phyloP scores from a whole-genome alignment of 2,329 filamentous ascomycete genomes.

The Pseudocercospora cruenta region DNA sequence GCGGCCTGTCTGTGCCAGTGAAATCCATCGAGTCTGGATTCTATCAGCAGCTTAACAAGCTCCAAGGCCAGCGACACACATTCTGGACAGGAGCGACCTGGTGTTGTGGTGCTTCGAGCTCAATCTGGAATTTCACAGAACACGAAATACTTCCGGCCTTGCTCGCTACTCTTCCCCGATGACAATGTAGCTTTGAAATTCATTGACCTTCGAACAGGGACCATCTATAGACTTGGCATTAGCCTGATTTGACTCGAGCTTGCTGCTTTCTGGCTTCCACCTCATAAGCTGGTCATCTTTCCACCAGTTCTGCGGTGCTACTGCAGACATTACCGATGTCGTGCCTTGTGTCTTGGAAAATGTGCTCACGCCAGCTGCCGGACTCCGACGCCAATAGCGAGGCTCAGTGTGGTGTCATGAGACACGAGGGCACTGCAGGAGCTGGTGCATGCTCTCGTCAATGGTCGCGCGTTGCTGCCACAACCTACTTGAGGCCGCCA shows the following conservation, averaged over 20 bases:
- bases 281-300: background rate
- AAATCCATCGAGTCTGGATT: background rate
- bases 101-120: background rate
- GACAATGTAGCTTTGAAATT: background rate
- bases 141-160: background rate
- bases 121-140: background rate
- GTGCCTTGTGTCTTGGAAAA: background rate
- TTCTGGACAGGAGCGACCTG: background rate
- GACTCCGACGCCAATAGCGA: background rate
- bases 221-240: background rate
- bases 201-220: background rate
- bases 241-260: background rate
- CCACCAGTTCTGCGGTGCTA: background rate
- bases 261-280: background rate
- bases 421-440: background rate
- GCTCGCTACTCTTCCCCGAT: background rate
- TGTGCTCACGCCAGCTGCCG: background rate
- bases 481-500: slow-evolving; percentile 35
- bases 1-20: too few relatives aligned
- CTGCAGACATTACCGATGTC: background rate
- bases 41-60: background rate
- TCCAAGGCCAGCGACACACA: background rate
- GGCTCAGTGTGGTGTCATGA: background rate
- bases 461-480: background rate
- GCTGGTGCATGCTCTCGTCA: background rate